Evolutionary conservation across 2,329 filamentous ascomycete genomes (phyloP), one percentile per base, ranked within the genome.

Genomic region (Cladosporium sp.): DNA sequence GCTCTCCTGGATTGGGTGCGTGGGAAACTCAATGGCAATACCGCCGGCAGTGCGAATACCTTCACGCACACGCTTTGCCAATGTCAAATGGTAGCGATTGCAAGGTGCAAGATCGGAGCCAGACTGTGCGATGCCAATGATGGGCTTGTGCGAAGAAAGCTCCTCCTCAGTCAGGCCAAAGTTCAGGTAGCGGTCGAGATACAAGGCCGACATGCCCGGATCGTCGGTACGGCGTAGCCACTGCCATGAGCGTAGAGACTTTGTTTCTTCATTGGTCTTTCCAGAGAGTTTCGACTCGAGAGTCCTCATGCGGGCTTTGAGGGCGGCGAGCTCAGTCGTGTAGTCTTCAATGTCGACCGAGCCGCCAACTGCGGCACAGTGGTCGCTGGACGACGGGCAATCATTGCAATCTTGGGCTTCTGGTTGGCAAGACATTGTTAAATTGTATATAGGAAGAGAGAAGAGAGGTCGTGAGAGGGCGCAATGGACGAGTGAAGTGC

Each of bases 21-120:
- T 63, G 2, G 62, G 62, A 18, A 64, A 63, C 30, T 64, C 62
- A 5, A 63, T 60, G 0, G 62, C 61, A n/a, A 64, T 60, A 1
- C 59, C 62, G 0, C 62, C 62, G 4, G 60, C 62, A 19, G 47
- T 56, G 3, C 61, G 45, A 29, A 64, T 64, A 3, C 61, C 62
- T 41, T 64, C 62, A 25, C 62, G 46, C 1, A 64, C 62, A 1
- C 61, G 55, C 16, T 64, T 57, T 13, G 62, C 57, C 3, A 63
- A 39, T 4, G 57, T 59, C 7, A 58, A 51, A 30, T 64, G 62
- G 36, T 64, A 57, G 38, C 59, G 59, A 43, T 63, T 64, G 35
- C 62, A 64, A 39, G 62, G 62, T 12, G 61, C 57, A 6, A 64
- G 56, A 49, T 64, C 62, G 2, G 59, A 62, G 20, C 62, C 62